Base-by-base conservation (phyloP, 75 land plant species). In the Pinus albicaulis region DNA sequence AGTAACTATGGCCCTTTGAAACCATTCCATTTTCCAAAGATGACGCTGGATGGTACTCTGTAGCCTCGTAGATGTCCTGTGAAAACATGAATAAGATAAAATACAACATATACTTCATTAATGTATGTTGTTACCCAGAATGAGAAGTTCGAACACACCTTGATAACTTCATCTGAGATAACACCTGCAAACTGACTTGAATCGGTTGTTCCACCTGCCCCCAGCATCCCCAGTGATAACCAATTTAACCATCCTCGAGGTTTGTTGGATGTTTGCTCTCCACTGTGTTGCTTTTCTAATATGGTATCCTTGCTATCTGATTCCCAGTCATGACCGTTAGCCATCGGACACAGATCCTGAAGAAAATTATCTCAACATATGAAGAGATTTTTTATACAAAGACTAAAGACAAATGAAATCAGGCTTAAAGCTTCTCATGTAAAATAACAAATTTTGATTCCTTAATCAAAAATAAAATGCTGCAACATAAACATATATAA, bases 201-300 rank as follows among this genome's bases (percentile, higher is more conserved):
- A 75, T 87, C 87, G 25, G 82, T 78, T 72, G 89, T 95, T 70
- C 94, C 96, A 11, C 91, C 95, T 77, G 94, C 93, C 61, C 99
- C 99, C 72, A 98, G 91, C 92, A 98, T 89, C 41, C 98, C 98
- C 79, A 85, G 88, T 10, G 99, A 91, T 38, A 97, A 76, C 92
- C 95, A 91, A 73, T 91, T 93, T 38, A 95, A 70, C 99, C 98
- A 98, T 59, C 99, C 88, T 28, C 92, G 83, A 36, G 89, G 81
- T 71, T 80, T 92, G 31, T 76, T 81, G 10, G 81, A 55, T 76
- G 82, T 12, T 73, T 52, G 56, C 5, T 86, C 91, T 76, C 87
- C 87, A 68, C 64, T 78, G 73, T 59, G 81, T 3, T 80, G 79
- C 22, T 76, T 89, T 17, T 88, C 92, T 20, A 62, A 26, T 34